phyloP scores from a whole-genome alignment of 1,284 basidiomycete genomes.

The Ceratobasidium theobromae region DNA sequence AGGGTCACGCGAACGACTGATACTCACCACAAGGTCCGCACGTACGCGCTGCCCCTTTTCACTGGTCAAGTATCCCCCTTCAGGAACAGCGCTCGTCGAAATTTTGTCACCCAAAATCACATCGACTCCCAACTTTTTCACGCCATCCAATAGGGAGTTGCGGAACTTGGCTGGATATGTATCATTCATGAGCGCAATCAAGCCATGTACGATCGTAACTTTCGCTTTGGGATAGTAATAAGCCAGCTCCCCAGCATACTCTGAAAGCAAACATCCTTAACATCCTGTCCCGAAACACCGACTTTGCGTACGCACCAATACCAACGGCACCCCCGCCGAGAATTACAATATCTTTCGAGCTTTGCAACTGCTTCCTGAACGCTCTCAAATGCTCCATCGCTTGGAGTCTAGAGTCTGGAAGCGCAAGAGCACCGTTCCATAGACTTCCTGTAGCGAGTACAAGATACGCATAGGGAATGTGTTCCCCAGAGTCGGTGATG shows the following conservation, averaged over 20 bases:
- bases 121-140: slow-evolving; percentile 51
- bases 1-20: neutral
- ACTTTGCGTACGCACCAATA: slow-evolving; percentile 47
- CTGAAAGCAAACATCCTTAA: slow-evolving; percentile 36
- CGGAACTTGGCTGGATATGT: slow-evolving; percentile 61
- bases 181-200: slow-evolving; percentile 54
- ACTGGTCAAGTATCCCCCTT: slow-evolving; percentile 47
- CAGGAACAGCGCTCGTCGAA: slow-evolving; percentile 43
- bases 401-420: slow-evolving; percentile 48
- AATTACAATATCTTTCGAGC: slow-evolving; percentile 54
- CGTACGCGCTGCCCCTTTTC: slow-evolving; percentile 54
- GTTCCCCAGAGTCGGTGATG: slow-evolving; percentile 48
- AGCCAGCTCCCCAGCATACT: slow-evolving; percentile 60
- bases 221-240: slow-evolving; percentile 56
- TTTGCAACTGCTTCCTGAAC: slow-evolving; percentile 52
- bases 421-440: slow-evolving; percentile 54
- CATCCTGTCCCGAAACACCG: neutral
- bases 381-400: slow-evolving; percentile 46
- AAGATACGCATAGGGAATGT: slow-evolving; percentile 52
- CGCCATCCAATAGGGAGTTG: slow-evolving; percentile 47
- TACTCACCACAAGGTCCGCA: slow-evolving; percentile 60
- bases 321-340: slow-evolving; percentile 65
- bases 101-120: slow-evolving; percentile 58
- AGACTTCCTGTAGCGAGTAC: slow-evolving; percentile 57
- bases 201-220: slow-evolving; percentile 64